phyloP scores from a whole-genome alignment of 495 filamentous ascomycete species.

The Lophiostoma macrostomum region DNA sequence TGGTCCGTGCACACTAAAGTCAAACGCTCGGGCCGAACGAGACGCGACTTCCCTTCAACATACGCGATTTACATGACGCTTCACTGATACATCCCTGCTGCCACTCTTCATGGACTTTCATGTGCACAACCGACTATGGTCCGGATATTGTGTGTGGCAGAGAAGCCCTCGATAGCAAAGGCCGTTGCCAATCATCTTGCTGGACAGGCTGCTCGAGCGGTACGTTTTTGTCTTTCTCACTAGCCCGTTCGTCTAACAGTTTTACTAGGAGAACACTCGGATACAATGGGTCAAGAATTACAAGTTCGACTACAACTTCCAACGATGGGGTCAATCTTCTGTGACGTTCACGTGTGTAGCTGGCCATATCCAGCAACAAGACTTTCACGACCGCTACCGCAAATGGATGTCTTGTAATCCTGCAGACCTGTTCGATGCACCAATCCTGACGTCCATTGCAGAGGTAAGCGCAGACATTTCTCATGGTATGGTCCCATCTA shows the following conservation, averaged over 20 bases:
- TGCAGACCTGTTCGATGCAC: slow-evolving; percentile 75
- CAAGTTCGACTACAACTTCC: slow-evolving; percentile 83
- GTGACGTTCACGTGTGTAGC: slow-evolving; percentile 91
- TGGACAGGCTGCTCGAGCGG: slow-evolving; percentile 64
- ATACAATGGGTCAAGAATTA: slow-evolving; percentile 91
- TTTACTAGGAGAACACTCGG: slow-evolving; percentile 51
- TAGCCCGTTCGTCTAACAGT: neutral
- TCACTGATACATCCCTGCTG: too few species aligned
- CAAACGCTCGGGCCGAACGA: too few species aligned
- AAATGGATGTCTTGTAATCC: slow-evolving; percentile 81
- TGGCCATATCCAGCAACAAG: slow-evolving; percentile 73
- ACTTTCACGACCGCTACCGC: slow-evolving; percentile 68
- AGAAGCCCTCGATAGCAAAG: slow-evolving; percentile 95
- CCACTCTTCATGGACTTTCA: neutral
- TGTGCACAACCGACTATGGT: slow-evolving; percentile 7
- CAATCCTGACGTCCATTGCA: slow-evolving; percentile 62
- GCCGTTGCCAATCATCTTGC: slow-evolving; percentile 86
- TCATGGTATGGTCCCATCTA: neutral
- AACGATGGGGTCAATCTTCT: slow-evolving; percentile 72
- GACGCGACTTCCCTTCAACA: slow-evolving; percentile 8
- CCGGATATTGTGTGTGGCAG: slow-evolving; percentile 85
- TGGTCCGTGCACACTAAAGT: too few species aligned
- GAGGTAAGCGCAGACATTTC: slow-evolving; percentile 47
- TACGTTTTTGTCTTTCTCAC: slow-evolving; percentile 49
- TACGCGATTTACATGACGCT: too few species aligned